These are phyloP conservation scores for Gossypium thurberi DNA, from an alignment of 345 rosid species.

Conservation along the genomic window DNA sequence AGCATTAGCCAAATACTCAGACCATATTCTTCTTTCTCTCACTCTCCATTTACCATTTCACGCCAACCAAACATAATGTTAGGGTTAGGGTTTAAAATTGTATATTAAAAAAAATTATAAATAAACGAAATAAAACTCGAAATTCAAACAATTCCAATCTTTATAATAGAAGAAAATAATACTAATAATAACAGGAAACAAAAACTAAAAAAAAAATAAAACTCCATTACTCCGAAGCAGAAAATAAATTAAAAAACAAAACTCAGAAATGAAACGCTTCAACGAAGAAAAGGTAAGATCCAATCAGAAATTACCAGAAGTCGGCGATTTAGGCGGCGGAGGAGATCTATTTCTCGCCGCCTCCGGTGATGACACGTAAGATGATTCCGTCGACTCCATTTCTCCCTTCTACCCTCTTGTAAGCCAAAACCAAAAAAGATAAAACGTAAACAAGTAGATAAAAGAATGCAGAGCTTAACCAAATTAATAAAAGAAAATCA, in stretches of 20 bases:
- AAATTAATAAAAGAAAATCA: neutral
- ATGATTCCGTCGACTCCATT: conserved; percentile 92
- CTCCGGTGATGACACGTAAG: conserved; percentile 78
- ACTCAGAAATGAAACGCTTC: neutral
- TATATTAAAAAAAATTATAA: neutral
- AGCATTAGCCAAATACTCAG: neutral
- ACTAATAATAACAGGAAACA: neutral
- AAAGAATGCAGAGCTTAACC: conserved; percentile 3
- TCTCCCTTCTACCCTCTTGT: conserved; percentile 1
- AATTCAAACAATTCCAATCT: neutral
- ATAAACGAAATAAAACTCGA: neutral
- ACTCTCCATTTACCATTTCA: neutral
- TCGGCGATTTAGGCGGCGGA: conserved; percentile 57
- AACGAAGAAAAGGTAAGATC: conserved; percentile 21
- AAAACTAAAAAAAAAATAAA: neutral
- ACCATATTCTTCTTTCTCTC: neutral
- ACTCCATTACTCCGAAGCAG: neutral
- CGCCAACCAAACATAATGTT: neutral
- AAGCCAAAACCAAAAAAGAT: neutral
- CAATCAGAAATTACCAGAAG: conserved; percentile 61
- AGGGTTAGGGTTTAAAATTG: conserved; percentile 16
- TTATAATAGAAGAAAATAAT: neutral
- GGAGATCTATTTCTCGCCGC: conserved; percentile 56
- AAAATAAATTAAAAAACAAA: neutral
- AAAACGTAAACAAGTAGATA: neutral